Base-by-base conservation (phyloP, 2,329 filamentous ascomycete species). In the Phyllosticta paracitricarpa region DNA sequence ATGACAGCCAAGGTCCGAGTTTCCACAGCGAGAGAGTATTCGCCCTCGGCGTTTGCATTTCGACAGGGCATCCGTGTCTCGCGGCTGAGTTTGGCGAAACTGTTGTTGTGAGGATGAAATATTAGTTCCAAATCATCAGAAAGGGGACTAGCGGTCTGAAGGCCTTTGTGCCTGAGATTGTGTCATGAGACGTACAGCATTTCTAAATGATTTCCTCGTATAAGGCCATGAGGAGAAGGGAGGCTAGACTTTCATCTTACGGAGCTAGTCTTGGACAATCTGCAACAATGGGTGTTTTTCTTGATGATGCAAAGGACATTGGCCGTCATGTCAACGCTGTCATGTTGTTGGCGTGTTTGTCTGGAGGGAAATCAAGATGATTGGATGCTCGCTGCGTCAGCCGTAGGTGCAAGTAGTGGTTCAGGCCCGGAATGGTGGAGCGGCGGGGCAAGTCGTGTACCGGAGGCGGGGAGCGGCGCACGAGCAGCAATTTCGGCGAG, bases 401-500 rank as follows among this genome's bases (percentile, higher is more conserved):
- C 26, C 26, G 26, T 28, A 5, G 26, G 26, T 8, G 8, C 26
- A 28, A 28, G 26, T n/a, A n/a, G n/a, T 30, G 28, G 28, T 30
- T 8, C 28, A 30, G 28, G 9, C 6, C 9, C 28, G 28, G 8
- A 28, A 7, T 28, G 26, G 26, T 28, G 26, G 26, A 30, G 28
- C 28, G 9, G 2, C 28, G 28, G 28, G 28, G 28, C 28, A 30
- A 30, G 28, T 8, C 28, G 28, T 22, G 58, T 22, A 40, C 10
- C 17, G 5, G 9, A 53, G 17, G 48, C 5, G 19, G 58, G 53
- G 22, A 25, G 48, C 30, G 17, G 40, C 33, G 51, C 33, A 55
- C 53, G 58, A 60, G 58, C 28, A 54, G 52, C 52, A 60, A 60
- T 56, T 33, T 60, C 58, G 54, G 53, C 53, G 28, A 56, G 14